Evolutionary conservation across 176 grass and related monocot genomes (phyloP).

Genomic region (Juncus inflexus): DNA sequence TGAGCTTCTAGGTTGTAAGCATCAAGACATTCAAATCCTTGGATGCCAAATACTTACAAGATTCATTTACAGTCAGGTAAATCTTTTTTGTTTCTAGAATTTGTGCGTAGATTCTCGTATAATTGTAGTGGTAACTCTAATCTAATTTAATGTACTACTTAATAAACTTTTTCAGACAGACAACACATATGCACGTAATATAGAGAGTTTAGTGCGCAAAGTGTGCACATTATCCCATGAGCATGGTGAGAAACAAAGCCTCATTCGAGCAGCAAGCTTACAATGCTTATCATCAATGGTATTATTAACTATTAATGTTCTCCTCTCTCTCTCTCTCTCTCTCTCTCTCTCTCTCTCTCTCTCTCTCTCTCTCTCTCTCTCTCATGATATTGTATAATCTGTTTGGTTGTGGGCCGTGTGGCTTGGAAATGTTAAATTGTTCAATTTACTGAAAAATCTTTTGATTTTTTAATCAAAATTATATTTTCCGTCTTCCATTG

Average conservation of each 20-base stretch:
- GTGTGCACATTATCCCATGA: conserved; percentile 58
- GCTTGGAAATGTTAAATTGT: too few relatives aligned
- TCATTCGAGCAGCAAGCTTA: conserved; percentile 66
- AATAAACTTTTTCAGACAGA: conserved; percentile 37
- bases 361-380: too few relatives aligned
- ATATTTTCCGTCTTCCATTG: conserved; percentile 13
- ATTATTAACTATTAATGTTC: conserved; percentile 10
- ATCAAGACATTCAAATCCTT: conserved; percentile 71
- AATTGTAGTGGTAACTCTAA: background rate
- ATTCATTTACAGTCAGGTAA: conserved; percentile 90
- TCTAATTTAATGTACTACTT: too few relatives aligned
- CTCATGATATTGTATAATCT: too few relatives aligned
- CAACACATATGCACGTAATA: conserved; percentile 79
- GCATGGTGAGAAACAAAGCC: conserved; percentile 49
- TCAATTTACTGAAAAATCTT: too few relatives aligned
- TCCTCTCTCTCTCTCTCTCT: conserved; percentile 10
- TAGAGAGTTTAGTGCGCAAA: conserved; percentile 78
- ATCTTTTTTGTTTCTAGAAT: background rate
- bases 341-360: too few relatives aligned
- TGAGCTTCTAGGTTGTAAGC: conserved; percentile 91
- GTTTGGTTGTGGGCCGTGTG: too few relatives aligned
- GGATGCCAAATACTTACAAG: conserved; percentile 86
- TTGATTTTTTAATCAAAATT: too few relatives aligned
- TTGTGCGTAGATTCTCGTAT: background rate
- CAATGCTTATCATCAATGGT: conserved; percentile 89